Evolutionary conservation across 108 stramenopile species (phyloP).

Genomic region (Hondaea fermentalgiana): DNA sequence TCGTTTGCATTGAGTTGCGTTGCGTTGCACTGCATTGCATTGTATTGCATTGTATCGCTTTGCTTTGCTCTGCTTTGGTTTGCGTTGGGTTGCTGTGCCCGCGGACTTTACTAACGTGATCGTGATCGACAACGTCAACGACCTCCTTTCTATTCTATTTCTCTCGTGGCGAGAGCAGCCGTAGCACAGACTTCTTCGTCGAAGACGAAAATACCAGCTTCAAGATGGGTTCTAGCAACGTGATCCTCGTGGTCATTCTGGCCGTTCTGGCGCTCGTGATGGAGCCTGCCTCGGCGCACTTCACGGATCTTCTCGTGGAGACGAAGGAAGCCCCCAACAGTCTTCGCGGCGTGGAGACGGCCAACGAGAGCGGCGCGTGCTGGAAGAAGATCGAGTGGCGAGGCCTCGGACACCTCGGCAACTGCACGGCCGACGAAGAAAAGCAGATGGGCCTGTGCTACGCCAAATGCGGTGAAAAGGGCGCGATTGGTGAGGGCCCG

Average conservation of each 20-base stretch:
- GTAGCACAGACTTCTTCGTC: too few relatives aligned
- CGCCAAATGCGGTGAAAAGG: not conserved
- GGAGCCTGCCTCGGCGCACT: not conserved
- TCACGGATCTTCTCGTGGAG: not conserved
- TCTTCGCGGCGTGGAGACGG: not conserved
- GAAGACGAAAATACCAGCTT: too few relatives aligned
- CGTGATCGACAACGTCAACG: too few relatives aligned
- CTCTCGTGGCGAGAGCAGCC: too few relatives aligned
- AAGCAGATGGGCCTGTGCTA: not conserved
- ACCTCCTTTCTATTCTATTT: too few relatives aligned
- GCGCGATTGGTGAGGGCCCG: not conserved
- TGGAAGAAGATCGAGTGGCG: slow-evolving; percentile 9
- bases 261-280: not conserved
- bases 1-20: too few relatives aligned
- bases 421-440: not conserved
- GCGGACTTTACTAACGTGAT: too few relatives aligned
- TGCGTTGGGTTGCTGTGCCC: too few relatives aligned
- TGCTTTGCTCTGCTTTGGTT: too few relatives aligned
- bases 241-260: not conserved
- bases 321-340: not conserved
- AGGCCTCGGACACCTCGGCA: not conserved
- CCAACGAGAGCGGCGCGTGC: not conserved
- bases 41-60: too few relatives aligned
- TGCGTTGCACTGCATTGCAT: too few relatives aligned
- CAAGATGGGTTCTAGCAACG: not conserved